Conservation (phyloP, 2,329 filamentous ascomycete species). For the Fusarium verticillioides region DNA sequence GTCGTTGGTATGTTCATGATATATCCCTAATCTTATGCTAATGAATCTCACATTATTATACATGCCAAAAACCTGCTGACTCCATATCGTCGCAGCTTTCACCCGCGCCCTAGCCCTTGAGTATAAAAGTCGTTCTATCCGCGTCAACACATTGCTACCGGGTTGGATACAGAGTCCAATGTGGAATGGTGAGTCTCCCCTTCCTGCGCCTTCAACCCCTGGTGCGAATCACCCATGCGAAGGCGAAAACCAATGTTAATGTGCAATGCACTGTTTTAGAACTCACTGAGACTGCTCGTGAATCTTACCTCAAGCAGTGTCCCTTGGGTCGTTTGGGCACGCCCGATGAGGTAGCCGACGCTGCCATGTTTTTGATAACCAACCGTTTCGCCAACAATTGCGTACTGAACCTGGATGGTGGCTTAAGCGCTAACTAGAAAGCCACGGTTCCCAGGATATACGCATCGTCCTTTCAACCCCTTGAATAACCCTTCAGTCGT, state of each 20-base stretch:
- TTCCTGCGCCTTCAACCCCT: slow-evolving; percentile 23
- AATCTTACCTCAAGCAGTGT: slow-evolving; percentile 61
- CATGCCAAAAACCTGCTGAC: slow-evolving; percentile 34
- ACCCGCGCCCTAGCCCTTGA: slow-evolving; percentile 75
- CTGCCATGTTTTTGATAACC: slow-evolving; percentile 78
- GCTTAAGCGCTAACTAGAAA: slow-evolving; percentile 73
- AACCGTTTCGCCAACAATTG: slow-evolving; percentile 91
- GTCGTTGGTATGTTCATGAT: slow-evolving; percentile 67
- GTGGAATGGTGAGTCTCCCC: slow-evolving; percentile 70
- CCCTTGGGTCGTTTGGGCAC: slow-evolving; percentile 74
- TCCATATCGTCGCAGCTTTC: slow-evolving; percentile 61
- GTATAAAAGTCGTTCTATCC: slow-evolving; percentile 68
- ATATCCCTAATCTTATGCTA: slow-evolving; percentile 27
- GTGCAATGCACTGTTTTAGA: slow-evolving; percentile 52
- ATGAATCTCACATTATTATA: slow-evolving; percentile 37
- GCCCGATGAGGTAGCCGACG: slow-evolving; percentile 81
- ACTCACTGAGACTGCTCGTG: slow-evolving; percentile 52
- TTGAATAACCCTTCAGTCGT: slow-evolving; percentile 57
- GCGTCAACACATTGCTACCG: slow-evolving; percentile 84
- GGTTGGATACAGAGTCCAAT: slow-evolving; percentile 87
- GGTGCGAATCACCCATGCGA: slow-evolving; percentile 9
- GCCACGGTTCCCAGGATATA: slow-evolving; percentile 15
- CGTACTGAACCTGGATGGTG: slow-evolving; percentile 86
- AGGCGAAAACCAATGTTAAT: slow-evolving; percentile 49
- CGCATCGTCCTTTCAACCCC: slow-evolving; percentile 7